Conservation (phyloP, 2,329 filamentous ascomycete genomes). For the Exophiala aquamarina region DNA sequence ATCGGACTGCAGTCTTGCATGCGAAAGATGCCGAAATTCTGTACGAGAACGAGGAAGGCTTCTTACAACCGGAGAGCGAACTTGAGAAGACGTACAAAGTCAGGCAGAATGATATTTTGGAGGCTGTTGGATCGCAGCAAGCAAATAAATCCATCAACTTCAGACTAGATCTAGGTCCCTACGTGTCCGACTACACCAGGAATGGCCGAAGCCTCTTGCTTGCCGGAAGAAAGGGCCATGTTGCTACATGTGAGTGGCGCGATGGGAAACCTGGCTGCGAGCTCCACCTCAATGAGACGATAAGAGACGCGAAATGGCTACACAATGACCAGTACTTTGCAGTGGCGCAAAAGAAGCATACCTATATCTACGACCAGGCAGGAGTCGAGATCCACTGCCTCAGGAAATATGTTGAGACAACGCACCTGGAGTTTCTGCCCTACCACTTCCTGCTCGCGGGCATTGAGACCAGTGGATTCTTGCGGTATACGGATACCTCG, state of each 20-base stretch:
- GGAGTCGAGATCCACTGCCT: conserved; percentile 92
- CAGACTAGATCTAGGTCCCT: conserved; percentile 80
- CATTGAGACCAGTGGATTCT: conserved; percentile 73
- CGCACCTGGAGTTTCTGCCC: conserved; percentile 91
- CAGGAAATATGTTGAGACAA: conserved; percentile 85
- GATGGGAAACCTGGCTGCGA: conserved; percentile 89
- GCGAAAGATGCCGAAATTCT: conserved; percentile 96
- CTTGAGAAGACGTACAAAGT: conserved; percentile 92
- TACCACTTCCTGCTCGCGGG: conserved; percentile 87
- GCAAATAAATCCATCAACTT: conserved; percentile 93
- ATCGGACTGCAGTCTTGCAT: conserved; percentile 74
- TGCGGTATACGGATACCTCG: conserved; percentile 94
- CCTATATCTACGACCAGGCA: conserved; percentile 91
- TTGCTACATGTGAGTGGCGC: conserved; percentile 96
- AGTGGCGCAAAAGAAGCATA: conserved; percentile 92
- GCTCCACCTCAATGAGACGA: conserved; percentile 83
- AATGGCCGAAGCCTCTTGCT: conserved; percentile 85
- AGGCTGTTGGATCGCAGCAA: conserved; percentile 74
- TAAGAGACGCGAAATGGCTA: conserved; percentile 86
- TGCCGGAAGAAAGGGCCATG: conserved; percentile 86
- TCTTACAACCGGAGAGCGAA: conserved; percentile 83
- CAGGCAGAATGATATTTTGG: conserved; percentile 79
- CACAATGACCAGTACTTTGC: conserved; percentile 94
- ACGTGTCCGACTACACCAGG: conserved; percentile 82
- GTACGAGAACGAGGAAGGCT: conserved; percentile 80